These are phyloP conservation scores for Tylopilus balloui DNA, from an alignment of 768 basidiomycete genomes.

Conservation along the genomic window DNA sequence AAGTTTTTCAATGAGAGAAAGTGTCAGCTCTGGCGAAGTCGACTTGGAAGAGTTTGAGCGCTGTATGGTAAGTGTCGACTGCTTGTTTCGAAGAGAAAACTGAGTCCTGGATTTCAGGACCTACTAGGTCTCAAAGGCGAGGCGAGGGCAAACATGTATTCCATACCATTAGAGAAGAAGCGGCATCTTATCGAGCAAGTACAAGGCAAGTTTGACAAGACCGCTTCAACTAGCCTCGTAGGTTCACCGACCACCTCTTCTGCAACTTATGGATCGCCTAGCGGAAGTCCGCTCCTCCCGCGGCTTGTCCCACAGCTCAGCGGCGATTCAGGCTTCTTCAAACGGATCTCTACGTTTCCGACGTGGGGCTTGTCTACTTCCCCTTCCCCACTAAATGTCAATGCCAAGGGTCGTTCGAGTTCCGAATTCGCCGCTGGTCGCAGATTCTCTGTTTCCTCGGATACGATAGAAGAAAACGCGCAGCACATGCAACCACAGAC, in stretches of 20 bases:
- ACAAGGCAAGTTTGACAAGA: conserved; percentile 33
- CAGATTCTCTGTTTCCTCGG: conserved; percentile 22
- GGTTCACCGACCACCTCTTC: conserved; percentile 35
- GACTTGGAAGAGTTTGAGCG: conserved; percentile 54
- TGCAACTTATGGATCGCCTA: conserved; percentile 57
- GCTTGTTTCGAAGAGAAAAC: not conserved
- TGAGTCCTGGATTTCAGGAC: conserved; percentile 43
- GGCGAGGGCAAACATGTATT: conserved; percentile 57
- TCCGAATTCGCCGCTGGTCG: conserved; percentile 34
- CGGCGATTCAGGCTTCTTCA: conserved; percentile 65
- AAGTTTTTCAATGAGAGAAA: conserved; percentile 25
- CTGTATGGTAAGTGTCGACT: conserved; percentile 54
- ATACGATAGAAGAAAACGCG: conserved; percentile 28
- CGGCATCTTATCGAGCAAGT: conserved; percentile 60
- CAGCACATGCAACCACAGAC: conserved; percentile 54
- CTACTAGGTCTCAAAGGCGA: conserved; percentile 71
- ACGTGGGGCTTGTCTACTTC: conserved; percentile 49
- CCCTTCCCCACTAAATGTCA: conserved; percentile 29
- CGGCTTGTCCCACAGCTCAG: conserved; percentile 70
- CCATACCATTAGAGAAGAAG: conserved; percentile 59
- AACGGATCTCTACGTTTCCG: conserved; percentile 56
- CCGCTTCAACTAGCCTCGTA: conserved; percentile 26
- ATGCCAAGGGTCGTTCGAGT: conserved; percentile 35
- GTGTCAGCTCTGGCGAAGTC: conserved; percentile 28
- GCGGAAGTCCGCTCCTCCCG: conserved; percentile 51